Evolutionary conservation across 352 stramenopile genomes (phyloP).

Genomic region (Phytophthora litchii): DNA sequence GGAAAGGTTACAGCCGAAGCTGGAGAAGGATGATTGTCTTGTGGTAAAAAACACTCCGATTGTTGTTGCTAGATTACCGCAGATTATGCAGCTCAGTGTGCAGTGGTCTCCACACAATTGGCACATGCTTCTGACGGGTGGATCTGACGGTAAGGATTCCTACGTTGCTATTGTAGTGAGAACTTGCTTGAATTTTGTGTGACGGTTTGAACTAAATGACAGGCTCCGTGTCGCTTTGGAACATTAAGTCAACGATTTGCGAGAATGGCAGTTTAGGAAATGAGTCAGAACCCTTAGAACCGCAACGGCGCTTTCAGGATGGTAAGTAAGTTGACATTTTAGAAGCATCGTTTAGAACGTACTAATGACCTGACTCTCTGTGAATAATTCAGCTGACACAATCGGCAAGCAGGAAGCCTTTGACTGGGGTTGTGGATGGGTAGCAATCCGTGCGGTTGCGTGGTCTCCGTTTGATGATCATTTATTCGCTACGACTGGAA

Average conservation of each 20-base stretch:
- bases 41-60: conserved; percentile 62
- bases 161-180: not conserved
- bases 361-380: too few species aligned
- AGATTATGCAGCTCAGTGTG: conserved; percentile 68
- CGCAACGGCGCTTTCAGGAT: conserved; percentile 81
- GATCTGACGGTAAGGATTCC: conserved; percentile 63
- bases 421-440: conserved; percentile 85
- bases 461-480: conserved; percentile 87
- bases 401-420: conserved; percentile 83
- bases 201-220: not conserved
- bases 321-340: conserved; percentile 39
- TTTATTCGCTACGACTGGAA: conserved; percentile 86
- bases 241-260: conserved; percentile 48
- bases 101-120: conserved; percentile 77
- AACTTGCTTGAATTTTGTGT: conserved; percentile 13
- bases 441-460: conserved; percentile 73
- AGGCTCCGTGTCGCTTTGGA: conserved; percentile 85
- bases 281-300: conserved; percentile 49
- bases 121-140: conserved; percentile 79
- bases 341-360: not conserved
- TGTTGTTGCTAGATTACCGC: conserved; percentile 43
- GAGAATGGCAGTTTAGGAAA: conserved; percentile 9
- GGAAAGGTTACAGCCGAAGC: conserved; percentile 37
- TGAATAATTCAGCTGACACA: conserved; percentile 61
- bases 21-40: conserved; percentile 15